Evolutionary conservation across 345 rosid species (phyloP), one percentile per base, ranked within the genome.

Genomic region (Jatropha curcas): DNA sequence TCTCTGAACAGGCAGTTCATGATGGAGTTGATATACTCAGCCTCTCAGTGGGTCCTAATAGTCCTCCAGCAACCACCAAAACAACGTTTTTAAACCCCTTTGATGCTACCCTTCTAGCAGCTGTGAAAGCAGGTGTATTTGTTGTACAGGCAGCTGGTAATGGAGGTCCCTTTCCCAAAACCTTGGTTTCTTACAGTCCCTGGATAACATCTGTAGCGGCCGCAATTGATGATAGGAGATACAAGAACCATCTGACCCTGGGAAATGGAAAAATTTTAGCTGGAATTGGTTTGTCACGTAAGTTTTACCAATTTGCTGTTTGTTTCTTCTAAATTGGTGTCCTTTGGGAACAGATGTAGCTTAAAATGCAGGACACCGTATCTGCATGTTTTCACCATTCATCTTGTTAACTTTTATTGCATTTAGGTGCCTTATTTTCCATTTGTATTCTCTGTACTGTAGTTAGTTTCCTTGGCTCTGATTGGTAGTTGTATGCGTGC

Each of bases 101-200:
- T 55, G 99, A 95, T 84, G 93, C 89, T 60, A 92, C 96, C 34
- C 98, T 95, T 82, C 97, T 92, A 65, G 93, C 89, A 3, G 99
- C 98, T 71, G 98, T 93, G 71, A 95, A 93, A 80, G 98, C 98
- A 73, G 99, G 97, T 82, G 93, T 92, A 52, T 95, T 95, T 80
- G 97, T 95, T 69, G 98, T 91, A 60, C 99, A 95, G 84, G 99
- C 99, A 55, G 99, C 93, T 43, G 99, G 97, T 71, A 95, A 95
- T 75, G 97, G 98, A 35, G 99, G 99, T 37, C 98, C 98, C 80
- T 95, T 93, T 74, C 96, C 98, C 2, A 93, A 91, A 88, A 93
- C 97, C 52, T 67, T 95, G 84, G 92, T 95, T 67, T 90, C 99
- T 5, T 95, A 92, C 76, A 92, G 99, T 86, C 99, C 98, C 34